Evolutionary conservation across 441 rosid species (phyloP).

Genomic region (Erodium chrysanthum): DNA sequence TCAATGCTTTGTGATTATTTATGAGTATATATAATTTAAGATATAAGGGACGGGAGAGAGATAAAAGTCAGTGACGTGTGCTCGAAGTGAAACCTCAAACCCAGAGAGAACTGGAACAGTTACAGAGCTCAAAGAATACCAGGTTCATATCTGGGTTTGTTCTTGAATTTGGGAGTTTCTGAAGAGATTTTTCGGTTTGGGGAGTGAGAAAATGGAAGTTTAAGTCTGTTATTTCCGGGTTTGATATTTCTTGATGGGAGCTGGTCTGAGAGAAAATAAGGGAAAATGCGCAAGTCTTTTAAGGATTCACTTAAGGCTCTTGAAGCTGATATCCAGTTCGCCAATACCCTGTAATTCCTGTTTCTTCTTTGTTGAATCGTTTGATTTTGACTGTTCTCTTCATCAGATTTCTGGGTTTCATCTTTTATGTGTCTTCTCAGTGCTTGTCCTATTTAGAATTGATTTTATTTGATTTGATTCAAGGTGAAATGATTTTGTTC

Average conservation of each 20-base stretch:
- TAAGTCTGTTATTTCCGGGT: background rate
- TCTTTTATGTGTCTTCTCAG: too few relatives aligned
- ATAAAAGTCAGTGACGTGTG: conserved; percentile 48
- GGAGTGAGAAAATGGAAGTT: conserved; percentile 11
- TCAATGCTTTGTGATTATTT: conserved; percentile 2
- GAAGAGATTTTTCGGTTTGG: background rate
- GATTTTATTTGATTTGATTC: background rate
- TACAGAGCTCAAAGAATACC: background rate
- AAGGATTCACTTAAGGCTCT: conserved; percentile 94
- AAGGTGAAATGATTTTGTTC: background rate
- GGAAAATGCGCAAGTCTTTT: conserved; percentile 72
- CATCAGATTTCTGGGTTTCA: too few relatives aligned
- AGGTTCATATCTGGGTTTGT: conserved; percentile 7
- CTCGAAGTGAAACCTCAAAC: conserved; percentile 45
- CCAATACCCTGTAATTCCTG: conserved; percentile 67
- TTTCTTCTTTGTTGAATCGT: conserved; percentile 5
- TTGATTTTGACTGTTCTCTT: background rate
- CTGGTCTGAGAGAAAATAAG: conserved; percentile 18
- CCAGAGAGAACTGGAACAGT: background rate
- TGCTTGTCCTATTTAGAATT: background rate
- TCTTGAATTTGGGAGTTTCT: background rate
- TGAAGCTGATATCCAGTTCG: conserved; percentile 96
- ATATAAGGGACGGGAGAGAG: background rate
- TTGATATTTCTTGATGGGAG: conserved; percentile 15
- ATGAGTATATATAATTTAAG: background rate